Evolutionary conservation across 805 yeast genomes (phyloP), one percentile per base, ranked within the genome.

Genomic region (Nakazawaea peltata): DNA sequence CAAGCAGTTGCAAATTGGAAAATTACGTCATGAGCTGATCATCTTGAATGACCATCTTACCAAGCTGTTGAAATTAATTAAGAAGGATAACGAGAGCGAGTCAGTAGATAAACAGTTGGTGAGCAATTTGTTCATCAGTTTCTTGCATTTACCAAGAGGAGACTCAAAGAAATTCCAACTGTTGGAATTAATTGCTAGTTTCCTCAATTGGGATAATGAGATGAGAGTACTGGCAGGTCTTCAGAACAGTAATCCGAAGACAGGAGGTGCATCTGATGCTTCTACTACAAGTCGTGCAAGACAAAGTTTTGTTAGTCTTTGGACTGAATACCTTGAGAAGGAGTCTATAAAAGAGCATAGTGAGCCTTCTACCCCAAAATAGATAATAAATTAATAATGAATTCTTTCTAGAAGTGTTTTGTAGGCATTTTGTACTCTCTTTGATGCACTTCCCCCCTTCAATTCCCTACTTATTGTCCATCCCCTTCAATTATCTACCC

Each of bases 121-220:
- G 4, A 81, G 96, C 2, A 92, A 92, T 54, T 65, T 92, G 41
- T 62, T 92, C 33, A 70, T 92, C 13, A 84, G 92, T 37, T 92
- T 88, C 57, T 69, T 92, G 13, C 80, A 81, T 23, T 65, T 90
- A 21, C 96, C 95, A 5, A 67, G 98, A 41, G 95, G 92, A 2
- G 99, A 92, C 54, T 72, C 95, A 7, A 90, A 88, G 59, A 87
- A 92, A 57, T 92, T 83, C 53, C 97, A 92, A 65, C 95, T 92
- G 4, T 66, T 92, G 32, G 83, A 76, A 51, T 69, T 92, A 41
- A 81, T 92, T 28, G 72, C 95, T 9, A 83, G 84, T 41, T 78
- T 81, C 45, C 64, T 92, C 40, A 81, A 74, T 40, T 92, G 98
- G 98, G 90, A 82, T 55, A 92, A 85, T 33, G 77, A 71, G 29